Base-by-base conservation (phyloP, 768 basidiomycete genomes). In the Candolleomyces efflorescens region DNA sequence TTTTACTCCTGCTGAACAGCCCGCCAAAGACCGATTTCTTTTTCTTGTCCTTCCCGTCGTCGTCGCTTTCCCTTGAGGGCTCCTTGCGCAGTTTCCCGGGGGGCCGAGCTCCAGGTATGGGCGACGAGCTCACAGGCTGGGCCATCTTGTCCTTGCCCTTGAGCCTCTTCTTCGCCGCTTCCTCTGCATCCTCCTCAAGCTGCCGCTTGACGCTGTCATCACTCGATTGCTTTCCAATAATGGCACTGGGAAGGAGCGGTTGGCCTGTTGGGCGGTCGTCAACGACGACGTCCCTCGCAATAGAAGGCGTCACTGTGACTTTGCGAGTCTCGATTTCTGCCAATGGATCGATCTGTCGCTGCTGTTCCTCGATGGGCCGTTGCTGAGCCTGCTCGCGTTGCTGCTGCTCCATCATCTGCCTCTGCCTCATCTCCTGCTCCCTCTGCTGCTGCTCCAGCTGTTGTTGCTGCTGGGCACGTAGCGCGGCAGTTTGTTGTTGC, bases 1-100 rank as follows among this genome's bases (percentile, higher is more conserved):
- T 85, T 68, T 85, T 85, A 63, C 89, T 94, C 71, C 84, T 86
- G 63, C 88, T 79, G 68, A 96, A 96, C 50, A 98, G 65, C 0
- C 86, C 79, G 13, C 85, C 79, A 62, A 97, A 87, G 56, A 98
- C 85, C 3, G 83, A 73, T 55, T 82, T 86, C 73, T 86, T 87
- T 72, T 88, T 86, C 73, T 87, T 85, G 37, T 73, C 71, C 56
- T 74, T 74, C 1, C 65, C 69, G 9, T 68, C 67, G 9, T 74
- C 72, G 67, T 58, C 63, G 64, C 55, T 64, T 68, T 59, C 64
- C 53, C 55, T 59, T 38, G 67, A 67, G 7, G 65, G 73, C 20
- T 79, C 78, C 63, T 82, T 83, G 60, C 75, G 74, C 47, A 82
- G 59, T 57, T 82, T 82, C 3, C 69, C 67, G n/a, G 66, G 53